Conservation (phyloP, 306 rosid species). For the Astragalus glycyphyllos region DNA sequence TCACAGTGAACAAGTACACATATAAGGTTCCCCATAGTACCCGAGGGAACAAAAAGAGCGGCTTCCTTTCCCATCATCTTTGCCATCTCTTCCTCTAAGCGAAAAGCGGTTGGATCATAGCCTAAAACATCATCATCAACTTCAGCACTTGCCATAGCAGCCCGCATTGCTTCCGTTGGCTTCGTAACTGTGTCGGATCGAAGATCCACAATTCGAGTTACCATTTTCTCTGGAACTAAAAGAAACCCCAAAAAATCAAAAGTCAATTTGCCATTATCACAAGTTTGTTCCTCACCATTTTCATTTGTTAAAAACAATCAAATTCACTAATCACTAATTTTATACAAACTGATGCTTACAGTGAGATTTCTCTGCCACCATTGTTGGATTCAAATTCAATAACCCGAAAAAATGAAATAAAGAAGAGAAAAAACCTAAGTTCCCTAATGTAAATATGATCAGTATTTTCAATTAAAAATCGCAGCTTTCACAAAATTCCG, state of each 20-base stretch:
- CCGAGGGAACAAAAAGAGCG: conserved; percentile 89
- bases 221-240: conserved; percentile 64
- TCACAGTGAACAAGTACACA: conserved; percentile 89
- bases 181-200: conserved; percentile 93
- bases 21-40: conserved; percentile 96
- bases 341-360: conserved; percentile 33
- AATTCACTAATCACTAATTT: conserved; percentile 15
- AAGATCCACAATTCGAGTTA: conserved; percentile 72
- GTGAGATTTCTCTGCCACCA: conserved; percentile 46
- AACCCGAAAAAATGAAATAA: neutral
- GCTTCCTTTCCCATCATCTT: conserved; percentile 83
- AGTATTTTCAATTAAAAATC: neutral
- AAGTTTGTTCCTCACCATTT: neutral
- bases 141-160: conserved; percentile 89
- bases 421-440: neutral
- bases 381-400: conserved; percentile 37
- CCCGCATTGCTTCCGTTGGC: conserved; percentile 80
- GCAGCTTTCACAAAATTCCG: neutral
- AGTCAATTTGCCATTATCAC: conserved; percentile 14
- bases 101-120: conserved; percentile 74
- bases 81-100: conserved; percentile 77
- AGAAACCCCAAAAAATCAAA: conserved; percentile 14
- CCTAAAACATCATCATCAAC: conserved; percentile 86
- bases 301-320: neutral
- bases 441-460: neutral